phyloP scores from a whole-genome alignment of 345 rosid genomes.

The Bruguiera gymnorhiza region DNA sequence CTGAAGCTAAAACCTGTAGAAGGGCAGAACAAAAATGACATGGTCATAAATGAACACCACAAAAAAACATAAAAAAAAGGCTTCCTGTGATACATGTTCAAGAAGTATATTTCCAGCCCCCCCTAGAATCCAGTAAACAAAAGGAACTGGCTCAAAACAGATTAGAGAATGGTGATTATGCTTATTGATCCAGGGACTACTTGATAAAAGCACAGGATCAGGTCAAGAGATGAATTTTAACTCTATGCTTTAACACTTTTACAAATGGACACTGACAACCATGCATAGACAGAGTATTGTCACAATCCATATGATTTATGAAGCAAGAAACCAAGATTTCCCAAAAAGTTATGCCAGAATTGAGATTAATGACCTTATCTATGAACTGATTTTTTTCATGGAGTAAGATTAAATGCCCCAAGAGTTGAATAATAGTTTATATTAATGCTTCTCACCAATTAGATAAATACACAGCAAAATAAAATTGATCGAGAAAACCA shows the following conservation, averaged over 20 bases:
- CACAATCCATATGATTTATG: neutral
- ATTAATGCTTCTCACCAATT: neutral
- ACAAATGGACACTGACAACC: too few species aligned
- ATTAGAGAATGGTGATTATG: too few species aligned
- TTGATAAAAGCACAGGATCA: too few species aligned
- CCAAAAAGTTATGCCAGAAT: neutral
- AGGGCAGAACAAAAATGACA: conserved; percentile 12
- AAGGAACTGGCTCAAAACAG: too few species aligned
- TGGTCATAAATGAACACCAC: neutral
- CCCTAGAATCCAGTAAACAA: too few species aligned
- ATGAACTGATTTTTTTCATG: neutral
- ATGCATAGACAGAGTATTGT: neutral
- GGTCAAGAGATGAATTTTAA: too few species aligned
- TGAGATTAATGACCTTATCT: conserved; percentile 2
- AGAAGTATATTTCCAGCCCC: too few species aligned
- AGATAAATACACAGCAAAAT: neutral
- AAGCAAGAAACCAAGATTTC: neutral
- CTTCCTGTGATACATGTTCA: too few species aligned
- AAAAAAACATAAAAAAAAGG: too few species aligned
- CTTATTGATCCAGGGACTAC: too few species aligned
- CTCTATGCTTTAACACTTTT: too few species aligned
- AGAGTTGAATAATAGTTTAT: neutral
- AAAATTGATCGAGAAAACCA: neutral
- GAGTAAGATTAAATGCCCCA: too few species aligned
- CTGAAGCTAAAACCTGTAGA: conserved; percentile 87